Percentiles rank a stretch among this genome's conserved stretches.
These are phyloP conservation scores for Botryotinia globosa DNA, from an alignment of 2,329 filamentous ascomycete genomes.

Conservation along the genomic window DNA sequence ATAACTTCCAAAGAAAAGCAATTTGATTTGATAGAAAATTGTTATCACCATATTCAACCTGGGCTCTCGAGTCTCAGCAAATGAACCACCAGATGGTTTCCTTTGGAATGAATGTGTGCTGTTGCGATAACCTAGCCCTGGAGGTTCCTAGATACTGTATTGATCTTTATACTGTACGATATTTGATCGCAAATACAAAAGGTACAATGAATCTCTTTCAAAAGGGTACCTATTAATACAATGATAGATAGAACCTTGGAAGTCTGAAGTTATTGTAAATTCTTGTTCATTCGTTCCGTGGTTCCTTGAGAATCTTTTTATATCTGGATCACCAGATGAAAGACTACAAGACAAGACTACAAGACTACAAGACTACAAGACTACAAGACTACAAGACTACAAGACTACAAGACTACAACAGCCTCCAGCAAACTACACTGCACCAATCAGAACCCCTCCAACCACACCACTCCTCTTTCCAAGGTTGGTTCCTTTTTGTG, in stretches of 20 bases:
- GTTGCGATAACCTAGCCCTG: background rate
- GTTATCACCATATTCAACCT: constrained; percentile 13
- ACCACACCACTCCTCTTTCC: background rate
- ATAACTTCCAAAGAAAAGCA: background rate
- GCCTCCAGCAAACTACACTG: background rate
- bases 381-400: too few species aligned
- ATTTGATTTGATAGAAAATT: background rate
- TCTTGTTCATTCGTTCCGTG: background rate
- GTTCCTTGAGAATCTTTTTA: background rate
- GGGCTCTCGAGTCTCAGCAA: background rate
- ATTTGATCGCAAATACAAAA: background rate
- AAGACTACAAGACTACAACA: background rate
- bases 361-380: too few species aligned
- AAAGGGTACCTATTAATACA: background rate
- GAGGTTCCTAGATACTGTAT: background rate
- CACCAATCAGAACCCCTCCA: constrained; percentile 2
- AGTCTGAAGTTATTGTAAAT: background rate
- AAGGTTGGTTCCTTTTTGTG: constrained; percentile 8
- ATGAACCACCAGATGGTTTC: background rate
- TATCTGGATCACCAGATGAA: background rate
- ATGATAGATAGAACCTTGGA: background rate
- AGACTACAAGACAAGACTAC: too few species aligned
- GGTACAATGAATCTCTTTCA: background rate
- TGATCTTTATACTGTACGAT: background rate
- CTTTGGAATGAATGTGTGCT: background rate